Evolutionary conservation across 2,329 filamentous ascomycete species (phyloP).

Genomic region (Epichloe scottii): DNA sequence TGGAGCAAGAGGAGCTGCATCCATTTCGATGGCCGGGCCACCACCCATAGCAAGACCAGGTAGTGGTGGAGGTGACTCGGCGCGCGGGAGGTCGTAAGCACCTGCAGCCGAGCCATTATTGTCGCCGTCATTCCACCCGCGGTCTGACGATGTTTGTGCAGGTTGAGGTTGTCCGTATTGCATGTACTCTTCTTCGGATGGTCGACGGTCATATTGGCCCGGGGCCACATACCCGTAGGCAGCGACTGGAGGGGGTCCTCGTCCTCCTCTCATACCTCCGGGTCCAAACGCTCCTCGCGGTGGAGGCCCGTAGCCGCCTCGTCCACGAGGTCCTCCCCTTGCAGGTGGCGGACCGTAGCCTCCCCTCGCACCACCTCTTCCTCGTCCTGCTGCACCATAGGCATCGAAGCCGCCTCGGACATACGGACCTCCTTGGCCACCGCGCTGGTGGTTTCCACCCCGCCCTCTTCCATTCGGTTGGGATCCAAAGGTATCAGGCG

Average conservation of each 20-base stretch:
- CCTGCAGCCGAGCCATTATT: slow-evolving; percentile 19
- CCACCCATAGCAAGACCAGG: slow-evolving; percentile 32
- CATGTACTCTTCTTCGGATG: slow-evolving; percentile 8
- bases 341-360: slow-evolving; percentile 30
- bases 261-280: slow-evolving; percentile 17
- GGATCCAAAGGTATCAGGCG: slow-evolving; percentile 32
- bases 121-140: slow-evolving; percentile 4
- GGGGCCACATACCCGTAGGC: slow-evolving; percentile 23
- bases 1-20: slow-evolving; percentile 42
- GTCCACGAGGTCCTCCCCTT: slow-evolving; percentile 27
- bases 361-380: slow-evolving; percentile 26
- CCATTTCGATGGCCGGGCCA: slow-evolving; percentile 69
- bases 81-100: slow-evolving; percentile 39
- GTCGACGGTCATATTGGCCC: slow-evolving; percentile 25
- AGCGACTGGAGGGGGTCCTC: slow-evolving; percentile 20
- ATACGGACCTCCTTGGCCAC: slow-evolving; percentile 33
- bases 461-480: slow-evolving; percentile 41
- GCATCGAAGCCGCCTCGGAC: slow-evolving; percentile 38
- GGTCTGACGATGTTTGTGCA: slow-evolving; percentile 1
- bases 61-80: slow-evolving; percentile 52
- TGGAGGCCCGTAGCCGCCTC: slow-evolving; percentile 21
- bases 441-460: slow-evolving; percentile 33
- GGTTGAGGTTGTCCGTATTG: slow-evolving; percentile 20
- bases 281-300: slow-evolving; percentile 20
- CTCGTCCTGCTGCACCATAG: slow-evolving; percentile 26